These are phyloP conservation scores for Russula sp. DNA, from an alignment of 768 basidiomycete species.

Conservation along the genomic window DNA sequence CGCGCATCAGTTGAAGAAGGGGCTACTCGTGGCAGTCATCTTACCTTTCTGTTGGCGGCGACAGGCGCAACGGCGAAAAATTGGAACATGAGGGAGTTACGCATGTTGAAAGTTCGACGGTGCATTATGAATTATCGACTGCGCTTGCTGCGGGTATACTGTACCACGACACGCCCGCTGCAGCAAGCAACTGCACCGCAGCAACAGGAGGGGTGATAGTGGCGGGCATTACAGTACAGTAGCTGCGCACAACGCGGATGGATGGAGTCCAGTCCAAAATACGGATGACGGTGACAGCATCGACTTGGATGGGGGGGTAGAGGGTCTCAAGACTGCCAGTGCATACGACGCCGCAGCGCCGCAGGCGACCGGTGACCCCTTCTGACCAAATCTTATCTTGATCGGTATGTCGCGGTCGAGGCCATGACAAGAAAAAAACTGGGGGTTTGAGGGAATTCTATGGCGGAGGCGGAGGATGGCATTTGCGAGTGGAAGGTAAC, in stretches of 20 bases:
- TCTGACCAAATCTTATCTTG: too few species aligned
- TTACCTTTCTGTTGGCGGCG: neutral
- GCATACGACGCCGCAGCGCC: too few species aligned
- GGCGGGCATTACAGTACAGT: too few species aligned
- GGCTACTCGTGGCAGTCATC: neutral
- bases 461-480: too few species aligned
- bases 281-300: neutral
- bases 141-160: constrained; percentile 1
- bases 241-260: neutral
- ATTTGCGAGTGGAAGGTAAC: too few species aligned
- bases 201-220: neutral
- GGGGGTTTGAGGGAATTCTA: too few species aligned
- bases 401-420: too few species aligned
- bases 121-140: neutral
- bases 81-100: neutral
- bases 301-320: neutral
- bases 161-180: neutral
- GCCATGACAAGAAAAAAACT: too few species aligned
- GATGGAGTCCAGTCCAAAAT: constrained; percentile 1
- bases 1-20: constrained; percentile 5
- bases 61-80: neutral
- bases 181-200: neutral
- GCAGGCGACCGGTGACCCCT: too few species aligned
- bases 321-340: too few species aligned
- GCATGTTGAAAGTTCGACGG: neutral